A percentile compares a stretch with the other conserved stretches of the same genome.
Conservation (phyloP, 768 basidiomycete genomes). For the Suillus spraguei region DNA sequence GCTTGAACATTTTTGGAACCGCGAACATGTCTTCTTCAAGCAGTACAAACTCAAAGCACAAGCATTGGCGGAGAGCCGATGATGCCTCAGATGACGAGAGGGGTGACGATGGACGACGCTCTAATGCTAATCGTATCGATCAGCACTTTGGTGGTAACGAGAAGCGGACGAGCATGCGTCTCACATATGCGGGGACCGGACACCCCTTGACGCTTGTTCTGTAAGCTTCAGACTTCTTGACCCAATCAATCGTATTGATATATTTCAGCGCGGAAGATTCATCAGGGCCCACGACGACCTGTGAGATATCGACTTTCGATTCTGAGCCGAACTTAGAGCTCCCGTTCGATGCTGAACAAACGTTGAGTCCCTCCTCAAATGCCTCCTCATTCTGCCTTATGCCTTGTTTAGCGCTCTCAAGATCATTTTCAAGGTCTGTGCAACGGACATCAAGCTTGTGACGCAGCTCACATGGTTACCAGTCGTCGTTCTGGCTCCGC, state of each 20-base stretch:
- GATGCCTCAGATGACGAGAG: slow-evolving; percentile 49
- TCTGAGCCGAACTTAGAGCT: slow-evolving; percentile 79
- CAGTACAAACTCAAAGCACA: slow-evolving; percentile 38
- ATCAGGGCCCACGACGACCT: slow-evolving; percentile 80
- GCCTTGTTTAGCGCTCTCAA: slow-evolving; percentile 58
- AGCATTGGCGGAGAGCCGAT: slow-evolving; percentile 49
- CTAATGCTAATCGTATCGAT: slow-evolving; percentile 45
- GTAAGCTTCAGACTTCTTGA: slow-evolving; percentile 46
- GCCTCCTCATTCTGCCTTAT: slow-evolving; percentile 7
- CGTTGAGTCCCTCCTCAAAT: slow-evolving; percentile 38
- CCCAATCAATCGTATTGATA: slow-evolving; percentile 5
- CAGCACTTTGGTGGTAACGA: slow-evolving; percentile 57
- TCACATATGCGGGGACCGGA: slow-evolving; percentile 80
- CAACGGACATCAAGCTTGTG: not conserved
- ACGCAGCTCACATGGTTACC: not conserved
- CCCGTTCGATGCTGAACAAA: slow-evolving; percentile 68
- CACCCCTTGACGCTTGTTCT: slow-evolving; percentile 79
- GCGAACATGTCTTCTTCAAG: slow-evolving; percentile 43
- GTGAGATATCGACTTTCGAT: slow-evolving; percentile 85
- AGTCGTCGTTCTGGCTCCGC: slow-evolving; percentile 86
- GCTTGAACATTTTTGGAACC: slow-evolving; percentile 92
- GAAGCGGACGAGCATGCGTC: slow-evolving; percentile 81
- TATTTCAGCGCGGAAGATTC: slow-evolving; percentile 70
- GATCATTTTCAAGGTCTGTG: slow-evolving; percentile 79
- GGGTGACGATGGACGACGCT: slow-evolving; percentile 31